These are phyloP conservation scores for Aspergillus mulundensis DNA, from an alignment of 495 filamentous ascomycete species.

Conservation along the genomic window DNA sequence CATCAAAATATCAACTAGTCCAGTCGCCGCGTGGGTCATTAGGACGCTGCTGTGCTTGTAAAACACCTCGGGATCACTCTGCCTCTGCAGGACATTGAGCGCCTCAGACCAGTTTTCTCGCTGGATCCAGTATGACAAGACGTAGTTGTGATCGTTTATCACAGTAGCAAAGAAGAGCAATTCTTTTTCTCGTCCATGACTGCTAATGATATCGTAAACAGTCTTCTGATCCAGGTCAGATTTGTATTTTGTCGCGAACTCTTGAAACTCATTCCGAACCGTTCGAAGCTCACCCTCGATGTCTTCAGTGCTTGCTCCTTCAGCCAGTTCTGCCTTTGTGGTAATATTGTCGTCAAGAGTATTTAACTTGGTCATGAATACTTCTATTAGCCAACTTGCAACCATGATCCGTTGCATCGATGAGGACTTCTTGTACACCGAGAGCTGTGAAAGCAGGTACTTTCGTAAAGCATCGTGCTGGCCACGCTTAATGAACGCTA, in stretches of 20 bases:
- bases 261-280: conserved; percentile 75
- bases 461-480: conserved; percentile 89
- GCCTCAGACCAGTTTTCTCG: conserved; percentile 91
- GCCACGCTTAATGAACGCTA: conserved; percentile 82
- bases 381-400: conserved; percentile 88
- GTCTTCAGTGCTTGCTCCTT: conserved; percentile 62
- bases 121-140: conserved; percentile 95
- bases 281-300: conserved; percentile 66
- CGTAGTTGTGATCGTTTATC: conserved; percentile 88
- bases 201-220: conserved; percentile 91
- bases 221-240: conserved; percentile 84
- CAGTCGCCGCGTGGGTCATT: conserved; percentile 79
- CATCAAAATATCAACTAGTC: conserved; percentile 90
- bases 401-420: conserved; percentile 95
- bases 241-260: conserved; percentile 80
- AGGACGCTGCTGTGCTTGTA: conserved; percentile 95
- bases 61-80: conserved; percentile 87
- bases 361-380: conserved; percentile 97
- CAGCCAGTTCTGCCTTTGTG: conserved; percentile 79
- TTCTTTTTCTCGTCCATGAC: conserved; percentile 90
- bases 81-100: conserved; percentile 80
- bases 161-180: conserved; percentile 84
- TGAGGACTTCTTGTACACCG: conserved; percentile 73
- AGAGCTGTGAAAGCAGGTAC: conserved; percentile 82
- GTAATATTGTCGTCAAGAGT: conserved; percentile 90